phyloP scores from a whole-genome alignment of 305 asterid species.

The Fraxinus floribunda region DNA sequence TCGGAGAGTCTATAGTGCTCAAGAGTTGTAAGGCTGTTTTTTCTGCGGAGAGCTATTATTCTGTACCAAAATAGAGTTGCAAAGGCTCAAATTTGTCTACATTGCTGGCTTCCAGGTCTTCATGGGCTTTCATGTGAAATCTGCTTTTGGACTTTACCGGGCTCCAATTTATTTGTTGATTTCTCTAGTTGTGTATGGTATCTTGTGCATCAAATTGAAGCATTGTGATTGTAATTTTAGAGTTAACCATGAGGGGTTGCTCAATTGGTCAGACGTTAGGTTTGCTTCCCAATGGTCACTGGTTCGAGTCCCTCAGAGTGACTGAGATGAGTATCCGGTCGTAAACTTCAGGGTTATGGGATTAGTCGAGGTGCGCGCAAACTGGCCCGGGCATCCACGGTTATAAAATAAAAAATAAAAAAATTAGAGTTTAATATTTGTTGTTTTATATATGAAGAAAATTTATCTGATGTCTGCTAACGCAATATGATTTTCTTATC shows the following conservation, averaged over 20 bases:
- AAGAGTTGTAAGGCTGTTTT: neutral
- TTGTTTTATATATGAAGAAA: neutral
- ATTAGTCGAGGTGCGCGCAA: too few species aligned
- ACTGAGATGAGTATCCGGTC: too few species aligned
- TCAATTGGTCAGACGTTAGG: too few species aligned
- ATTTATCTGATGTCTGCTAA: neutral
- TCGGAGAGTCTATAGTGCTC: neutral
- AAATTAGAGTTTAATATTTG: neutral
- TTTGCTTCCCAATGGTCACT: too few species aligned
- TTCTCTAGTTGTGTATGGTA: neutral
- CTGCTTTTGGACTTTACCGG: neutral
- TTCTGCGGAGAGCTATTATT: neutral
- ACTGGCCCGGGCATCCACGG: too few species aligned
- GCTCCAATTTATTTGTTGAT: neutral
- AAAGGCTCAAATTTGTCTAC: neutral
- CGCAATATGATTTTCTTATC: conserved; percentile 1
- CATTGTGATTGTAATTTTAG: neutral
- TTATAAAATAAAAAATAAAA: too few species aligned
- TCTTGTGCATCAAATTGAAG: conserved; percentile 2
- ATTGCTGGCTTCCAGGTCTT: neutral
- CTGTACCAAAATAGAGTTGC: neutral
- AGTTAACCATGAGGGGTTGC: too few species aligned
- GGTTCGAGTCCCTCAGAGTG: too few species aligned
- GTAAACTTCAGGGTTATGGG: too few species aligned
- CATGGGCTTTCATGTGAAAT: neutral